Evolutionary conservation across 345 rosid species (phyloP).

Genomic region (Populus deltoides): DNA sequence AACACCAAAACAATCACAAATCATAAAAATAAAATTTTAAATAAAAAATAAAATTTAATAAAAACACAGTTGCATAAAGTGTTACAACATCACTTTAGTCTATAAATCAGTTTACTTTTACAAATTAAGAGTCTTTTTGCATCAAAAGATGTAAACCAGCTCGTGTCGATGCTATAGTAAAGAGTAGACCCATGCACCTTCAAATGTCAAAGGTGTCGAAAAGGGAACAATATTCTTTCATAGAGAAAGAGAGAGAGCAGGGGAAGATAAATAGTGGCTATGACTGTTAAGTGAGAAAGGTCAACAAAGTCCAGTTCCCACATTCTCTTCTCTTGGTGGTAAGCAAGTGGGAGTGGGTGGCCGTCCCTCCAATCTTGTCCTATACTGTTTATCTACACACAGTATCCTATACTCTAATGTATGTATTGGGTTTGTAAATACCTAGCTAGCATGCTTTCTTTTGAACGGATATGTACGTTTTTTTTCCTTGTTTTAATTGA

Average conservation of each 20-base stretch:
- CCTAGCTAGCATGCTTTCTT: background rate
- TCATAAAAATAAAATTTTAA: too few species aligned
- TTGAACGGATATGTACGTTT: background rate
- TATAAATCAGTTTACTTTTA: conserved; percentile 33
- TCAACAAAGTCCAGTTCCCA: conserved; percentile 18
- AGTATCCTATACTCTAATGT: background rate
- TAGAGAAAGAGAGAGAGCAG: background rate
- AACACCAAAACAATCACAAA: too few species aligned
- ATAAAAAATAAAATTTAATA: too few species aligned
- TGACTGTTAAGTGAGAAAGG: conserved; percentile 1
- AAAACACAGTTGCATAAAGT: too few species aligned
- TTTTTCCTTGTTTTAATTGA: too few species aligned
- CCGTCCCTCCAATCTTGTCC: conserved; percentile 42
- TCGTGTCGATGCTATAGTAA: conserved; percentile 24
- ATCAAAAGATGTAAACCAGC: conserved; percentile 52
- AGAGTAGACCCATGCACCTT: conserved; percentile 8
- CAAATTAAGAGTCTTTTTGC: conserved; percentile 34
- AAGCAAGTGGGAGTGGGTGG: conserved; percentile 81
- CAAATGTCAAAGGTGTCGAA: conserved; percentile 26
- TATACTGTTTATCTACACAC: background rate
- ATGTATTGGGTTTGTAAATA: background rate
- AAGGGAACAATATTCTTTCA: conserved; percentile 27
- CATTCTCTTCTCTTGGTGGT: conserved; percentile 50
- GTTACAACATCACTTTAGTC: background rate
- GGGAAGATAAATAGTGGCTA: conserved; percentile 19